Evolutionary conservation across 257 asterid genomes (phyloP).

Genomic region (Eustoma russellianum): DNA sequence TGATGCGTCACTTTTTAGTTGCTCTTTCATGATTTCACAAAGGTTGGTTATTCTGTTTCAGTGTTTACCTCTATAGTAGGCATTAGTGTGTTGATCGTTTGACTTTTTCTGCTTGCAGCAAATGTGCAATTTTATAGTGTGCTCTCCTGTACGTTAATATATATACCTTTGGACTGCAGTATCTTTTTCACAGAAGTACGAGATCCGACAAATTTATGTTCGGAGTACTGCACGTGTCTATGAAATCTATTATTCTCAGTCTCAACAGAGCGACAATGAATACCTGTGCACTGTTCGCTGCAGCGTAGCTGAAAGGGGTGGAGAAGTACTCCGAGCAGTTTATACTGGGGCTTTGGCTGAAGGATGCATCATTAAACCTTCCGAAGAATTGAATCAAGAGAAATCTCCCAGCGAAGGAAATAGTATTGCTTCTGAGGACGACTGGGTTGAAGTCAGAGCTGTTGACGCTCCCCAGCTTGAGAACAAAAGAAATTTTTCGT

Average conservation of each 20-base stretch:
- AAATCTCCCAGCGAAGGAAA: conserved; percentile 28
- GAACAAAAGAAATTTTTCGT: conserved; percentile 19
- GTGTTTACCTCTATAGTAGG: no score
- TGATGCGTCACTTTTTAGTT: no score
- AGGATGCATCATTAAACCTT: conserved; percentile 21
- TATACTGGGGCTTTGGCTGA: conserved; percentile 24
- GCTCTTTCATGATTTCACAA: no score
- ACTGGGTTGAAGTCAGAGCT: conserved; percentile 67
- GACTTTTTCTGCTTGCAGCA: background rate
- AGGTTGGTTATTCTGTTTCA: no score
- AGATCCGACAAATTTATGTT: conserved; percentile 63
- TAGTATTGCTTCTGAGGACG: conserved; percentile 56
- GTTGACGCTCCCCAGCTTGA: conserved; percentile 20
- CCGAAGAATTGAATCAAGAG: conserved; percentile 27
- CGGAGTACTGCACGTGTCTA: conserved; percentile 89
- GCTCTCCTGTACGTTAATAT: conserved; percentile 1
- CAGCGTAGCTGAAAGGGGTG: conserved; percentile 64
- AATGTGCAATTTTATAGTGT: background rate
- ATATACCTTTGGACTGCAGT: conserved; percentile 38
- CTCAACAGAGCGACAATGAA: conserved; percentile 39
- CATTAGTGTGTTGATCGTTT: background rate
- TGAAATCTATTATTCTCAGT: conserved; percentile 57
- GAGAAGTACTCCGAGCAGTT: conserved; percentile 37
- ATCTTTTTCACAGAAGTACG: conserved; percentile 45
- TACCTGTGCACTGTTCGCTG: conserved; percentile 89